Evolutionary conservation across 352 stramenopile genomes (phyloP).

Genomic region (Phytophthora rubi): DNA sequence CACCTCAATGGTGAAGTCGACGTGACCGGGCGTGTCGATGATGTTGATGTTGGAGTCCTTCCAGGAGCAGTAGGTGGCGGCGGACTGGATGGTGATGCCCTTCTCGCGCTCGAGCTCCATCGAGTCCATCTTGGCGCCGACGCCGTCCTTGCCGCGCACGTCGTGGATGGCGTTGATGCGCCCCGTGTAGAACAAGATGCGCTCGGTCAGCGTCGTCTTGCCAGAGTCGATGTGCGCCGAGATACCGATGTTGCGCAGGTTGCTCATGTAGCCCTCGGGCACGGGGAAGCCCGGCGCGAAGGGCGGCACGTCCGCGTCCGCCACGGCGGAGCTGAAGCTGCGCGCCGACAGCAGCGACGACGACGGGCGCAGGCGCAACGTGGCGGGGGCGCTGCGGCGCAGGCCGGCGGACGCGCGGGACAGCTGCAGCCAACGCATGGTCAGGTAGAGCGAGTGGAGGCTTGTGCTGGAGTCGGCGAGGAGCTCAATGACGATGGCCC

Average conservation of each 20-base stretch:
- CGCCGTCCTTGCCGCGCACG: conserved; percentile 96
- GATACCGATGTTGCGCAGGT: conserved; percentile 96
- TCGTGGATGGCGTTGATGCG: conserved; percentile 97
- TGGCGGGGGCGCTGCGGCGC: conserved; percentile 27
- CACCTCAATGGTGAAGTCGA: conserved; percentile 99
- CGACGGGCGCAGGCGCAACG: conserved; percentile 32
- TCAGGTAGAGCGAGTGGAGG: background rate
- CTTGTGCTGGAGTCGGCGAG: conserved; percentile 15
- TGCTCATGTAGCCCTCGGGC: conserved; percentile 81
- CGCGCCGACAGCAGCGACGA: conserved; percentile 29
- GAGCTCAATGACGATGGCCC: conserved; percentile 33
- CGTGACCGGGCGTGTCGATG: conserved; percentile 99
- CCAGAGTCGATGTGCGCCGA: conserved; percentile 98
- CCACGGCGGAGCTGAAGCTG: conserved; percentile 38
- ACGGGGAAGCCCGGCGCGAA: conserved; percentile 51
- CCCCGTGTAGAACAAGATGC: conserved; percentile 99
- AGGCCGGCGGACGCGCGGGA: conserved; percentile 44
- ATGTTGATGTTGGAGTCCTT: conserved; percentile 99
- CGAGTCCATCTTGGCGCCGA: conserved; percentile 99
- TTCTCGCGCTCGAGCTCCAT: conserved; percentile 99
- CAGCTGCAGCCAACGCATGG: conserved; percentile 70
- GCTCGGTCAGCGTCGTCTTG: conserved; percentile 99
- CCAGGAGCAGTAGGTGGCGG: conserved; percentile 97
- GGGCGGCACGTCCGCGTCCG: conserved; percentile 38
- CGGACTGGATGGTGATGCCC: conserved; percentile 99